Percentiles rank a stretch among this genome's conserved stretches.
Conservation (phyloP, 2,329 filamentous ascomycete species). For the Ophiocordyceps camponoti-rufipedis region DNA sequence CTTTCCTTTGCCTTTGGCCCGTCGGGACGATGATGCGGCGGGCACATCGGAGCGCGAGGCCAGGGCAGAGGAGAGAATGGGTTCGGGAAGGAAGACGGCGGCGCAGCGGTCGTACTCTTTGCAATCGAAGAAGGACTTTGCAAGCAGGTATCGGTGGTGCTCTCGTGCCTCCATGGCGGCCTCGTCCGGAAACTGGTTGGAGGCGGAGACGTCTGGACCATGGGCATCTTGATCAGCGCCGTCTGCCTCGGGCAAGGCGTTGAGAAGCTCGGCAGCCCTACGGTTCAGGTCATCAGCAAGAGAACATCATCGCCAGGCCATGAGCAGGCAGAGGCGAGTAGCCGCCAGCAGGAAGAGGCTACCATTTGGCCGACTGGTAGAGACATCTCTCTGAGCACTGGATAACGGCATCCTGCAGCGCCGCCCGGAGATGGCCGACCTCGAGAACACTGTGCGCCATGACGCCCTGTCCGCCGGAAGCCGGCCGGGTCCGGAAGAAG, state of each 20-base stretch:
- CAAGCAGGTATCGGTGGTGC: slow-evolving; percentile 67
- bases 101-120: slow-evolving; percentile 89
- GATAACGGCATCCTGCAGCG: slow-evolving; percentile 69
- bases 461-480: slow-evolving; percentile 2
- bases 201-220: slow-evolving; percentile 22
- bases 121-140: slow-evolving; percentile 89
- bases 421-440: slow-evolving; percentile 46
- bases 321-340: not conserved
- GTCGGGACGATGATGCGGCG: slow-evolving; percentile 23
- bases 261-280: slow-evolving; percentile 89
- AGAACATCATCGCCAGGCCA: not conserved
- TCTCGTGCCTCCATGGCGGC: slow-evolving; percentile 61
- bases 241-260: slow-evolving; percentile 50
- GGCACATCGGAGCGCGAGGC: slow-evolving; percentile 23
- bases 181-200: slow-evolving; percentile 52
- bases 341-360: not conserved
- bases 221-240: slow-evolving; percentile 31
- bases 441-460: slow-evolving; percentile 40
- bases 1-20: slow-evolving; percentile 31
- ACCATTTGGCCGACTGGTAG: slow-evolving; percentile 97
- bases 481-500: not conserved
- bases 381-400: slow-evolving; percentile 90
- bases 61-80: slow-evolving; percentile 51
- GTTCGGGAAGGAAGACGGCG: slow-evolving; percentile 69
- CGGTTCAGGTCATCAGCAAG: not conserved